These are phyloP conservation scores for Talaromyces islandicus DNA, from an alignment of 2,329 filamentous ascomycete species.

Conservation along the genomic window DNA sequence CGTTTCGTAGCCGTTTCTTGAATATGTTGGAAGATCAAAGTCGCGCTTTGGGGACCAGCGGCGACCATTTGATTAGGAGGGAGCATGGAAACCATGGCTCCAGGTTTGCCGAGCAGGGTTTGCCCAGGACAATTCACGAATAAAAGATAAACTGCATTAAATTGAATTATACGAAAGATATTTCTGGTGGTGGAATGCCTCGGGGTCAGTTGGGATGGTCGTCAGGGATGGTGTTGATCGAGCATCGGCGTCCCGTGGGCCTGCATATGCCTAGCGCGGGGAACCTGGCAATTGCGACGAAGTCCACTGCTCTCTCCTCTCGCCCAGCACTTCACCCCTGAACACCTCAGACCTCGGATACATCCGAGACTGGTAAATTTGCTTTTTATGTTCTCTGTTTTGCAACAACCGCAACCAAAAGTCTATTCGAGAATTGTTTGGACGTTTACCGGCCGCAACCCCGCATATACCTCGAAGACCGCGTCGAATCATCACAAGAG, in stretches of 20 bases:
- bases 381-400: background rate
- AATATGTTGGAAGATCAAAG: conserved; percentile 59
- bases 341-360: background rate
- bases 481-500: background rate
- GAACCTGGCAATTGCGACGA: background rate
- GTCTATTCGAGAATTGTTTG: background rate
- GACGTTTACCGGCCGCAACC: background rate
- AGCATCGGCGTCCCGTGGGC: background rate
- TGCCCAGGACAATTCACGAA: background rate
- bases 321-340: background rate
- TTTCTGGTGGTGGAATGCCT: background rate
- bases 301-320: background rate
- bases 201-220: background rate
- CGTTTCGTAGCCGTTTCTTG: conserved; percentile 85
- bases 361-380: background rate
- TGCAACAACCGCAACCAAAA: background rate
- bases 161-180: background rate
- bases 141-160: background rate
- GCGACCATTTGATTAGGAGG: conserved; percentile 25
- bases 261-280: background rate
- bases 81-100: conserved; percentile 21
- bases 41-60: conserved; percentile 45
- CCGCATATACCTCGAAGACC: background rate
- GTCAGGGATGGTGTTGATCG: background rate
- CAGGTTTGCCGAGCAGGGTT: conserved; percentile 3